Percentiles rank a stretch among this genome's conserved stretches.
phyloP scores from a whole-genome alignment of 2,329 filamentous ascomycete genomes.

The Pezicula neosporulosa region DNA sequence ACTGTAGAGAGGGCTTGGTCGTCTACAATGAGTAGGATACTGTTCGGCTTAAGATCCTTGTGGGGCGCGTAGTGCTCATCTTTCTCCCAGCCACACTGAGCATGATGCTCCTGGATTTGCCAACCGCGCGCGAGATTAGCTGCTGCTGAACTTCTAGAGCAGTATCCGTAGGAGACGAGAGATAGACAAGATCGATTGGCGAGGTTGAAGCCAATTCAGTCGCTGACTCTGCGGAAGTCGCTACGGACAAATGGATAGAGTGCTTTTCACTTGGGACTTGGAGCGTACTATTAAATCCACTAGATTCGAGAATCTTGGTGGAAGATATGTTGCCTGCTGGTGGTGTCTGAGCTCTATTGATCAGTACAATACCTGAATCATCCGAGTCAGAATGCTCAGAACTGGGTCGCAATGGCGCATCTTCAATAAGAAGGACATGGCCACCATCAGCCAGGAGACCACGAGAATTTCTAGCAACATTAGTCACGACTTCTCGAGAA shows the following conservation, averaged over 20 bases:
- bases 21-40: conserved; percentile 11
- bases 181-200: background rate
- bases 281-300: background rate
- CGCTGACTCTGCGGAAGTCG: background rate
- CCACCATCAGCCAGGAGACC: background rate
- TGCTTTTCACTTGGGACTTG: background rate
- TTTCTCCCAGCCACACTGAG: background rate
- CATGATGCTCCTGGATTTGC: background rate
- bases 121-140: background rate
- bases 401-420: background rate
- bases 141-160: background rate
- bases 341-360: background rate
- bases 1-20: conserved; percentile 8
- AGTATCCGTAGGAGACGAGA: background rate
- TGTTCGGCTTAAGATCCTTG: background rate
- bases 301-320: background rate
- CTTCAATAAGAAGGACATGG: background rate
- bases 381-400: background rate
- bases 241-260: background rate
- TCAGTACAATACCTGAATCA: background rate
- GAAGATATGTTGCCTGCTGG: background rate
- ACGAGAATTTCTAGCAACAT: background rate
- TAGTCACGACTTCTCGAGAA: background rate
- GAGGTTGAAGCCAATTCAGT: background rate
- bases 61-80: background rate